Percentiles rank a stretch among this genome's conserved stretches.
Evolutionary conservation across 1,284 basidiomycete genomes (phyloP).

Genomic region (Naganishia albida): DNA sequence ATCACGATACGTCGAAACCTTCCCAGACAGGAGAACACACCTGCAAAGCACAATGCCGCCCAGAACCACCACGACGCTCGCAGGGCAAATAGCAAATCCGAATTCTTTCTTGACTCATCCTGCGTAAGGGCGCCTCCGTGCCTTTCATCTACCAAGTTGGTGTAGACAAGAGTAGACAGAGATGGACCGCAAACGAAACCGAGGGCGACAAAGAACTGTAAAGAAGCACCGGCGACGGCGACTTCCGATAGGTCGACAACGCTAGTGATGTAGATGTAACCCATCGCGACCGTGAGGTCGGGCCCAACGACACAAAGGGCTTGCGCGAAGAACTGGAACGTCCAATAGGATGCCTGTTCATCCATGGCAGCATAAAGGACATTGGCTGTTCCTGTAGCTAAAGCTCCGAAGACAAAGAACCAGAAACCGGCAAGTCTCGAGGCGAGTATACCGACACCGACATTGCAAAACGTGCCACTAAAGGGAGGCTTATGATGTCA

Average conservation of each 20-base stretch:
- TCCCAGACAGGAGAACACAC: not conserved
- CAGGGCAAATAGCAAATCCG: not conserved
- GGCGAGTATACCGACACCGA: conserved; percentile 3
- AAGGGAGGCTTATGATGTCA: not conserved
- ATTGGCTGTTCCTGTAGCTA: conserved; percentile 7
- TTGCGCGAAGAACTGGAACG: conserved; percentile 9
- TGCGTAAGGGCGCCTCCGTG: conserved; percentile 1
- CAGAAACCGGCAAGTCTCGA: conserved; percentile 6
- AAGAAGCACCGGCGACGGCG: conserved; percentile 5
- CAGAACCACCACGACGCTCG: conserved; percentile 14
- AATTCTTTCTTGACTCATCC: conserved; percentile 9
- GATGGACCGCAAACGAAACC: conserved; percentile 4
- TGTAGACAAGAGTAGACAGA: conserved; percentile 11
- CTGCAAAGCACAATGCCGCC: not conserved
- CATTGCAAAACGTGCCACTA: conserved; percentile 67
- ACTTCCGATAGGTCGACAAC: conserved; percentile 6
- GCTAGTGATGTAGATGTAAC: conserved; percentile 1
- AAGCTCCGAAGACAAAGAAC: conserved; percentile 1
- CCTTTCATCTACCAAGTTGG: conserved; percentile 4
- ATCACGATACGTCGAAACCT: not conserved
- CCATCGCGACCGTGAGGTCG: not conserved
- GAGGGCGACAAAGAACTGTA: conserved; percentile 8
- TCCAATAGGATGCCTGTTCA: not conserved
- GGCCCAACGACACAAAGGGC: not conserved
- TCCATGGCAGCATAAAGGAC: conserved; percentile 5